Conservation (phyloP, 768 basidiomycete genomes). For the Boletus eberwhitei region DNA sequence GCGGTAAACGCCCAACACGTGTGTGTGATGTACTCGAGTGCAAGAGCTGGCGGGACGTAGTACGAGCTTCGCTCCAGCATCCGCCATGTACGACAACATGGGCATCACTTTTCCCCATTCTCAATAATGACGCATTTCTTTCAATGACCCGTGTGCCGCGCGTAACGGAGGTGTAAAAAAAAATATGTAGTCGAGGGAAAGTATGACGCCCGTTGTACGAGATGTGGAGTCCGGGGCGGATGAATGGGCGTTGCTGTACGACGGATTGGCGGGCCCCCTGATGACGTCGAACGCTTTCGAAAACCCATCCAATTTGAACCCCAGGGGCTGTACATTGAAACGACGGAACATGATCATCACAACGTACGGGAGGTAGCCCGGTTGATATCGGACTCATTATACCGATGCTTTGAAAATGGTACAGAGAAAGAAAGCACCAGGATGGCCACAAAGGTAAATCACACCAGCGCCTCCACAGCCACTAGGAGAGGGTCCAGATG, state of each 20-base stretch:
- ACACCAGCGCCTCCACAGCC: conserved; percentile 17
- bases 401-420: neutral
- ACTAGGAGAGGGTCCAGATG: conserved; percentile 9
- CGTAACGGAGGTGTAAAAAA: neutral
- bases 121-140: neutral
- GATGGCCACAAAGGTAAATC: conserved; percentile 24
- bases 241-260: neutral
- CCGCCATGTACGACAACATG: conserved; percentile 7
- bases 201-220: conserved; percentile 16
- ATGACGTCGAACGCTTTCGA: conserved; percentile 17
- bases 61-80: conserved; percentile 10
- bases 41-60: neutral
- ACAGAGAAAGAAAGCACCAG: neutral
- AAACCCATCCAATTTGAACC: neutral
- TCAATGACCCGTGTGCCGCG: neutral
- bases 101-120: neutral
- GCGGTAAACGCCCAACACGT: conserved; percentile 3
- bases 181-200: neutral
- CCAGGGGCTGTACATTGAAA: conserved; percentile 5
- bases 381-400: conserved; percentile 9
- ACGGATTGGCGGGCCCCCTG: neutral
- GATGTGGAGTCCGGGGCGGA: conserved; percentile 13
- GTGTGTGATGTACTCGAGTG: neutral
- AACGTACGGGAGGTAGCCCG: conserved; percentile 1
- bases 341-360: neutral